phyloP scores from a whole-genome alignment of 192 early-diverging fungal genomes.

The Coemansia sp. region DNA sequence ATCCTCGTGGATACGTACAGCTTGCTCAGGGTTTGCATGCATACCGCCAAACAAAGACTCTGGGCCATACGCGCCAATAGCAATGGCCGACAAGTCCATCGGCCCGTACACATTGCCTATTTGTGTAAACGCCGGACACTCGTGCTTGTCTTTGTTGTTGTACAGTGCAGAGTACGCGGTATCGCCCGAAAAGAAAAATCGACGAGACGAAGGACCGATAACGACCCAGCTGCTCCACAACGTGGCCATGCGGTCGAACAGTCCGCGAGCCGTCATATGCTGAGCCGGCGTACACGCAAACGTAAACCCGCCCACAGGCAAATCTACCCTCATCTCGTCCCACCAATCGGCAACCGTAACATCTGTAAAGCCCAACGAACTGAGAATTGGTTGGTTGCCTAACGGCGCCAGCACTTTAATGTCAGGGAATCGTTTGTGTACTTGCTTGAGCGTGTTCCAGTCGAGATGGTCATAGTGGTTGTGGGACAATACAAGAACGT shows the following conservation, averaged over 20 bases:
- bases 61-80: slow-evolving; percentile 84
- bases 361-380: slow-evolving; percentile 55
- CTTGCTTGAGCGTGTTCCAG: slow-evolving; percentile 58
- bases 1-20: slow-evolving; percentile 76
- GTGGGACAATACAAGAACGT: slow-evolving; percentile 76
- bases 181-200: slow-evolving; percentile 60
- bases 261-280: slow-evolving; percentile 55
- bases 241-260: slow-evolving; percentile 68
- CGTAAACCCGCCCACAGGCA: slow-evolving; percentile 33
- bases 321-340: slow-evolving; percentile 54
- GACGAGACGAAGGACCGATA: slow-evolving; percentile 30
- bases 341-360: slow-evolving; percentile 79
- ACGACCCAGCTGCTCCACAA: slow-evolving; percentile 81
- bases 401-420: slow-evolving; percentile 73
- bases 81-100: slow-evolving; percentile 73
- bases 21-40: slow-evolving; percentile 79
- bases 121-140: slow-evolving; percentile 82
- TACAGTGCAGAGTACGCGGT: slow-evolving; percentile 75
- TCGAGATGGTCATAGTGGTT: slow-evolving; percentile 92
- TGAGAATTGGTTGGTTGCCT: slow-evolving; percentile 70
- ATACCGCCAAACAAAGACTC: slow-evolving; percentile 65
- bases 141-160: slow-evolving; percentile 56
- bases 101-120: slow-evolving; percentile 74
- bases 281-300: slow-evolving; percentile 75
- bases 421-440: slow-evolving; percentile 47